These are phyloP conservation scores for Neonectria hederae DNA, from an alignment of 2,329 filamentous ascomycete genomes.

Conservation along the genomic window DNA sequence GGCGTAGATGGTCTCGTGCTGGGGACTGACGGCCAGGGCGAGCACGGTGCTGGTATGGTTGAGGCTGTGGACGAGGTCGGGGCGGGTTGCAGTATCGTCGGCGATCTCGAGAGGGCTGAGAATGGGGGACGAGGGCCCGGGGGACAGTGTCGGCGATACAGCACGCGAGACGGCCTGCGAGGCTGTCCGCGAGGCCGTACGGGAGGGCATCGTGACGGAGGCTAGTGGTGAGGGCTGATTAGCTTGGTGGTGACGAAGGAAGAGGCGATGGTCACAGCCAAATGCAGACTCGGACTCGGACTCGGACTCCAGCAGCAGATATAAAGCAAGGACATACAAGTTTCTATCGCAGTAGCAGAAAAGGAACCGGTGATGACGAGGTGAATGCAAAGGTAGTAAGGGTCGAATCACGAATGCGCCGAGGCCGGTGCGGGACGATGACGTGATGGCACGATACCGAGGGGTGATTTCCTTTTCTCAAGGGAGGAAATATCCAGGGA, in stretches of 20 bases:
- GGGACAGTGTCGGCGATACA: slow-evolving; percentile 37
- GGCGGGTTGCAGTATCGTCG: slow-evolving; percentile 47
- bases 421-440: slow-evolving; percentile 11
- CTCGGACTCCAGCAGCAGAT: neutral
- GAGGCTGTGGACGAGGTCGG: slow-evolving; percentile 78
- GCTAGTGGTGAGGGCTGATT: slow-evolving; percentile 26
- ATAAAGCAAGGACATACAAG: slow-evolving; percentile 11
- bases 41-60: slow-evolving; percentile 83
- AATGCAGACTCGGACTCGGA: neutral
- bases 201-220: slow-evolving; percentile 37
- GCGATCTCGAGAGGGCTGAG: slow-evolving; percentile 38
- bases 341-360: neutral
- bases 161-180: slow-evolving; percentile 36
- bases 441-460: slow-evolving; percentile 21
- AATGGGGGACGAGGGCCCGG: slow-evolving; percentile 34
- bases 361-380: slow-evolving; percentile 11
- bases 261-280: neutral
- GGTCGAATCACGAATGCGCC: slow-evolving; percentile 1
- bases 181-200: slow-evolving; percentile 34
- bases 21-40: slow-evolving; percentile 80
- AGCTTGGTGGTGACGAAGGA: neutral
- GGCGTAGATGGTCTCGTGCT: slow-evolving; percentile 84
- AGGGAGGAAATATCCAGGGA: slow-evolving; percentile 6
- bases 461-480: neutral
- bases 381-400: neutral